These are phyloP conservation scores for Coleophoma cylindrospora DNA, from an alignment of 2,329 filamentous ascomycete species.

Conservation along the genomic window DNA sequence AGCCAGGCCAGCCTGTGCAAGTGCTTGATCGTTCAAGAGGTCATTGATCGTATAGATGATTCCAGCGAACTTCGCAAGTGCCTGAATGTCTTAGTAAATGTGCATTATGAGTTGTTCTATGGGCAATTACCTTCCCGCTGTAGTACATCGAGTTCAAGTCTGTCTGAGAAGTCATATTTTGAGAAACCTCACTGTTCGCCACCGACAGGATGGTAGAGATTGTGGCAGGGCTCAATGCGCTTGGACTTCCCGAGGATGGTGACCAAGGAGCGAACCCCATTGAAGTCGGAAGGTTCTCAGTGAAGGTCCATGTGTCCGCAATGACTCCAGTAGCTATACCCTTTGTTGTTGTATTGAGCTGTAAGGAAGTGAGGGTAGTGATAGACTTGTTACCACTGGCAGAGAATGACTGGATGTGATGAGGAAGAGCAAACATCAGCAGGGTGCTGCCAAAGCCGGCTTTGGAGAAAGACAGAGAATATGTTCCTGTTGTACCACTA, in stretches of 20 bases:
- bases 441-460: conserved; percentile 58
- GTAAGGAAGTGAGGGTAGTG: conserved; percentile 49
- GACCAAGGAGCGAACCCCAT: conserved; percentile 81
- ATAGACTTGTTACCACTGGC: conserved; percentile 40
- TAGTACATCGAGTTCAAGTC: conserved; percentile 88
- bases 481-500: conserved; percentile 57
- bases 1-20: conserved; percentile 53
- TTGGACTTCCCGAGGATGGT: conserved; percentile 39
- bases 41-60: conserved; percentile 62
- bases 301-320: conserved; percentile 71
- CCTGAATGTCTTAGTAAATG: conserved; percentile 35
- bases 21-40: conserved; percentile 50
- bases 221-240: conserved; percentile 45
- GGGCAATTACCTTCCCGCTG: conserved; percentile 66
- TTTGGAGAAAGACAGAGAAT: conserved; percentile 70
- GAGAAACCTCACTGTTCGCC: conserved; percentile 67
- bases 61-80: conserved; percentile 70
- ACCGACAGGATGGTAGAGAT: conserved; percentile 54
- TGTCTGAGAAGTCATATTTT: conserved; percentile 69
- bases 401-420: conserved; percentile 77
- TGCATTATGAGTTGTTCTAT: conserved; percentile 12
- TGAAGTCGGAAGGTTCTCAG: conserved; percentile 65
- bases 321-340: conserved; percentile 70
- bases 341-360: conserved; percentile 79
- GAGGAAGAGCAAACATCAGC: conserved; percentile 83